These are phyloP conservation scores for Lecanicillium sp. DNA, from an alignment of 2,329 filamentous ascomycete genomes.

Conservation along the genomic window DNA sequence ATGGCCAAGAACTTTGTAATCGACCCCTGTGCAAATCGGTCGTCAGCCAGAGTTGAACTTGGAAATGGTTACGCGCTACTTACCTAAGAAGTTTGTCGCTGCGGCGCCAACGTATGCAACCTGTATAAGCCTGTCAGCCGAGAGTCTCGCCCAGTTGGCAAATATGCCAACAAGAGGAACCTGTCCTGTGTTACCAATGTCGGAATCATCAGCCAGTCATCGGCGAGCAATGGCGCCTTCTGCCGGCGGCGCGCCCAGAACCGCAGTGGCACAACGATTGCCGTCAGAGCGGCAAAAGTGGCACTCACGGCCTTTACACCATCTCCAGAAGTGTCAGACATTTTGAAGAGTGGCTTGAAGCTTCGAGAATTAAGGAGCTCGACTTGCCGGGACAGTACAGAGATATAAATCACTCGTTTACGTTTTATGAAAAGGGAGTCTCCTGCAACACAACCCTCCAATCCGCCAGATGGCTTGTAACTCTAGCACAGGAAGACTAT, in stretches of 20 bases:
- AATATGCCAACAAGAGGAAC: too few relatives aligned
- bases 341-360: too few relatives aligned
- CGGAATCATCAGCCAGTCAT: constrained; percentile 10
- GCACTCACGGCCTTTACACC: too few relatives aligned
- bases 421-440: too few relatives aligned
- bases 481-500: too few relatives aligned
- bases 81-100: neutral
- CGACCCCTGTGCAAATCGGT: neutral
- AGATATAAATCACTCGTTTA: too few relatives aligned
- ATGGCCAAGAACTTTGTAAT: neutral
- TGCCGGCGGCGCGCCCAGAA: constrained; percentile 10
- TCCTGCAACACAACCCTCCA: too few relatives aligned
- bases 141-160: neutral
- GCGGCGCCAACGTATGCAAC: neutral
- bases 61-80: neutral
- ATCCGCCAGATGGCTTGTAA: too few relatives aligned
- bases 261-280: constrained; percentile 11
- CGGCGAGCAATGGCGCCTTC: constrained; percentile 9
- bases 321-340: too few relatives aligned
- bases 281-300: too few relatives aligned
- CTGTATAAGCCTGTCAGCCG: neutral
- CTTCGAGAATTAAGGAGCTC: too few relatives aligned
- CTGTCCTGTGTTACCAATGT: constrained; percentile 10
- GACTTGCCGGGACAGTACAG: too few relatives aligned
- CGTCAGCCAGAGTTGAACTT: neutral